Conservation (phyloP, 441 rosid genomes). For the Brassica balearica region DNA sequence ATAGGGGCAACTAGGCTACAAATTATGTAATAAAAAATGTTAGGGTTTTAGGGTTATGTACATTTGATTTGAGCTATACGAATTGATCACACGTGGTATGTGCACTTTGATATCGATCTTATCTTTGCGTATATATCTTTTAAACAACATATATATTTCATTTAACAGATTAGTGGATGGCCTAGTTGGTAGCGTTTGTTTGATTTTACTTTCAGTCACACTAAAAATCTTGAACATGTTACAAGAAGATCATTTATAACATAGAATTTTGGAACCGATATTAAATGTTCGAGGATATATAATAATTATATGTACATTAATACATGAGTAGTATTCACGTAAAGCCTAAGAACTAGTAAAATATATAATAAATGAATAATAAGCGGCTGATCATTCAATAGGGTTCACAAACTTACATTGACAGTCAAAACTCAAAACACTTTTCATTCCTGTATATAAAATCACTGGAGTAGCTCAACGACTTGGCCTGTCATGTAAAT, state of each 20-base stretch:
- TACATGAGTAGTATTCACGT: slow-evolving; percentile 43
- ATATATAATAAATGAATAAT: slow-evolving; percentile 14
- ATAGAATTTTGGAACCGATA: slow-evolving; percentile 44
- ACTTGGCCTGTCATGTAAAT: slow-evolving; percentile 21
- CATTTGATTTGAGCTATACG: slow-evolving; percentile 30
- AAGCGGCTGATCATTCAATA: slow-evolving; percentile 41
- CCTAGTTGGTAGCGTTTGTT: slow-evolving; percentile 22
- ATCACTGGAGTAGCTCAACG: slow-evolving; percentile 16
- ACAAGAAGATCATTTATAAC: slow-evolving; percentile 41
- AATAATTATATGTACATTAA: slow-evolving; percentile 19
- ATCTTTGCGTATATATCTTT: slow-evolving; percentile 21
- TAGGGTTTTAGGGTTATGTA: slow-evolving; percentile 34
- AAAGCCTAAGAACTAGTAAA: slow-evolving; percentile 27
- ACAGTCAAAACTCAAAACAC: slow-evolving; percentile 41
- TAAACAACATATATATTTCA: slow-evolving; percentile 11
- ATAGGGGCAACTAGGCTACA: slow-evolving; percentile 40
- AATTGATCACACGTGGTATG: slow-evolving; percentile 34
- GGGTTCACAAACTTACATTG: slow-evolving; percentile 29
- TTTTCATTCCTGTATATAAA: slow-evolving; percentile 35
- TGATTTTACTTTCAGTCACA: slow-evolving; percentile 24
- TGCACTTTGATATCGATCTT: slow-evolving; percentile 9
- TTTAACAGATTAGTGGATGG: slow-evolving; percentile 14
- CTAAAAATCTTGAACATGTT: slow-evolving; percentile 35
- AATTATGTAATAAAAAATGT: background rate
- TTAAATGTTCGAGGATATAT: slow-evolving; percentile 41